These are phyloP conservation scores for Diplocarpon rosae DNA, from an alignment of 2,329 filamentous ascomycete genomes.

Conservation along the genomic window DNA sequence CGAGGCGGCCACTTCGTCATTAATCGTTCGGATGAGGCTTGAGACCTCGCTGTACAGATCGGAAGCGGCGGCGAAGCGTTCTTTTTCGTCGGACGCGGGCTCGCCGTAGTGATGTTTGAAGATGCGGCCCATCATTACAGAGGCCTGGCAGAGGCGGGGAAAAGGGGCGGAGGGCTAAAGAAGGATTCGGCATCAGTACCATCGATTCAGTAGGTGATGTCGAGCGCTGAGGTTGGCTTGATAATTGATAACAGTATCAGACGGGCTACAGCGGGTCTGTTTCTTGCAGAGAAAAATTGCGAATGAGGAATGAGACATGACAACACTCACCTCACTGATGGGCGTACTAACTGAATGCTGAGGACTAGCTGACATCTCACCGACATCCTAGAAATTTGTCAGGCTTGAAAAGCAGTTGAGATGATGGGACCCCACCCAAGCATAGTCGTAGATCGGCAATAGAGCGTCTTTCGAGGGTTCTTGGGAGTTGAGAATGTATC, in stretches of 20 bases:
- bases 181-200: too few relatives aligned
- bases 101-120: constrained; percentile 25
- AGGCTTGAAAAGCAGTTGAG: neutral
- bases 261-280: too few relatives aligned
- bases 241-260: too few relatives aligned
- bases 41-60: constrained; percentile 22
- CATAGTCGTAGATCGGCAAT: constrained; percentile 27
- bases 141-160: constrained; percentile 36
- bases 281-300: too few relatives aligned
- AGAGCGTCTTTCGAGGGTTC: constrained; percentile 20
- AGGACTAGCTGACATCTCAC: constrained; percentile 25
- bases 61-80: constrained; percentile 16
- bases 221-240: too few relatives aligned
- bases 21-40: constrained; percentile 17
- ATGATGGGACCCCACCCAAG: constrained; percentile 29
- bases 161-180: constrained; percentile 33
- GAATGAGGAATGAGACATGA: too few relatives aligned
- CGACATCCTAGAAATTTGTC: constrained; percentile 27
- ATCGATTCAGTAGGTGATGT: too few relatives aligned
- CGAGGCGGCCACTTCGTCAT: constrained; percentile 18
- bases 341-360: constrained; percentile 27
- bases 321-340: constrained; percentile 28
- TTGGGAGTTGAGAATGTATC: constrained; percentile 22
- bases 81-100: constrained; percentile 14
- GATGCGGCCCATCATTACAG: constrained; percentile 28